Evolutionary conservation across 371 early-diverging fungal species (phyloP).

Genomic region (Catenaria anguillulae): DNA sequence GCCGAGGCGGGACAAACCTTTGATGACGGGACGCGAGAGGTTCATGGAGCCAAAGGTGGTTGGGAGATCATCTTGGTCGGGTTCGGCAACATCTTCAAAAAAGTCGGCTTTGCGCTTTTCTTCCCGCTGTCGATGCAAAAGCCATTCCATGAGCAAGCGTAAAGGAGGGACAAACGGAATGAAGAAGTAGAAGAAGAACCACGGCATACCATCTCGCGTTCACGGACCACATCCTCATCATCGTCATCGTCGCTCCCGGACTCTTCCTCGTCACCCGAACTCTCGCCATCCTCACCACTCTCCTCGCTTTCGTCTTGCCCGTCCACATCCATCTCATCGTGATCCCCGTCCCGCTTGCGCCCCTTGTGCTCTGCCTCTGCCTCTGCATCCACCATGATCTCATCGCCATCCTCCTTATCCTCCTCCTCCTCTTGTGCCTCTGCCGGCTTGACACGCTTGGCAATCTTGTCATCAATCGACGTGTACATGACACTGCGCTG

Average conservation of each 20-base stretch:
- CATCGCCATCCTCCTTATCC: conserved; percentile 18
- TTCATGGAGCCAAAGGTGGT: conserved; percentile 76
- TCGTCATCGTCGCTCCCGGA: conserved; percentile 7
- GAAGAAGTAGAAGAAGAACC: no score
- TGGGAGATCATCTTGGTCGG: conserved; percentile 9
- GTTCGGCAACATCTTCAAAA: neutral
- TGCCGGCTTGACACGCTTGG: no score
- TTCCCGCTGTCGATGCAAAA: neutral
- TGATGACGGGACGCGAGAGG: conserved; percentile 86
- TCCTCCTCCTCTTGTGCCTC: conserved; percentile 3
- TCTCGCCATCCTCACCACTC: no score
- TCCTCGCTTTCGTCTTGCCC: conserved; percentile 21
- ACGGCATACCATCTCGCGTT: neutral
- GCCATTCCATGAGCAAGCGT: neutral
- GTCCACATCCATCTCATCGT: conserved; percentile 19
- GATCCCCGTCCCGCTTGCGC: conserved; percentile 8
- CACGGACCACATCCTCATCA: conserved; percentile 4
- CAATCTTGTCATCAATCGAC: conserved; percentile 55
- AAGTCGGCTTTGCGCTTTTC: conserved; percentile 7
- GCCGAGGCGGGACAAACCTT: conserved; percentile 73
- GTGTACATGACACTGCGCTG: conserved; percentile 19
- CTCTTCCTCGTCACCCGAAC: conserved; percentile 16
- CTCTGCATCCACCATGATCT: conserved; percentile 1
- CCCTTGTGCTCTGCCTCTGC: conserved; percentile 2
- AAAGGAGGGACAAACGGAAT: neutral